Evolutionary conservation across 2,329 filamentous ascomycete genomes (phyloP).

Genomic region (Calonectria hongkongensis): DNA sequence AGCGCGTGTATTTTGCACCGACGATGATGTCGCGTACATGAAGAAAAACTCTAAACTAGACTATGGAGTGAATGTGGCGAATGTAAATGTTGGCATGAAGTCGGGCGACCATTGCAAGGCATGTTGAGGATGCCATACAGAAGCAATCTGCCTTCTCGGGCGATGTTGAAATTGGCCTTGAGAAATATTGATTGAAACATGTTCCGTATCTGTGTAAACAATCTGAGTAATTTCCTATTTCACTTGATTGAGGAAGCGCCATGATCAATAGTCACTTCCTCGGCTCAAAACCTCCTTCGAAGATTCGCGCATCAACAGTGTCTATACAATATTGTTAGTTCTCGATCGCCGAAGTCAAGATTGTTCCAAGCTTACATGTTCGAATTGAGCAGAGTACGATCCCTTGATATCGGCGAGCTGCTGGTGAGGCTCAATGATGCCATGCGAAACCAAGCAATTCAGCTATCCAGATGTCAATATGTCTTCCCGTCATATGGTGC

Average conservation of each 20-base stretch:
- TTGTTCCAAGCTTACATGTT: constrained; percentile 65
- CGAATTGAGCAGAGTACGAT: constrained; percentile 79
- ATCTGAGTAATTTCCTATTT: constrained; percentile 7
- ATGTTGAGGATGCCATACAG: constrained; percentile 40
- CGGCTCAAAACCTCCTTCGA: constrained; percentile 72
- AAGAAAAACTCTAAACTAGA: constrained; percentile 5
- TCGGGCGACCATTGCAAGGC: constrained; percentile 12
- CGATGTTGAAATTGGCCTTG: constrained; percentile 38
- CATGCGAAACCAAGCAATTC: constrained; percentile 74
- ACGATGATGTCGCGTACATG: not conserved
- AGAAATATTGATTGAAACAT: constrained; percentile 45
- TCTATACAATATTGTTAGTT: constrained; percentile 57
- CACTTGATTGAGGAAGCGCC: not conserved
- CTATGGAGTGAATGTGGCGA: not conserved
- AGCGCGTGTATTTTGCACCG: not conserved
- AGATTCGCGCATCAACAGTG: constrained; percentile 65
- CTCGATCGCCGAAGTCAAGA: fast-evolving
- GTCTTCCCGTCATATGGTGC: not conserved
- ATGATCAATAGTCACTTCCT: constrained; percentile 68
- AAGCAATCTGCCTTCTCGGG: not conserved
- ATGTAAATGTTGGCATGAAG: constrained; percentile 34
- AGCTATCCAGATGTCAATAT: constrained; percentile 63
- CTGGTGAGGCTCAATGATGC: constrained; percentile 73
- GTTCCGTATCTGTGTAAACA: not conserved
- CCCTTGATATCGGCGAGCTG: constrained; percentile 75